phyloP scores from a whole-genome alignment of 768 basidiomycete species.

The Fistulinella prunicolor region DNA sequence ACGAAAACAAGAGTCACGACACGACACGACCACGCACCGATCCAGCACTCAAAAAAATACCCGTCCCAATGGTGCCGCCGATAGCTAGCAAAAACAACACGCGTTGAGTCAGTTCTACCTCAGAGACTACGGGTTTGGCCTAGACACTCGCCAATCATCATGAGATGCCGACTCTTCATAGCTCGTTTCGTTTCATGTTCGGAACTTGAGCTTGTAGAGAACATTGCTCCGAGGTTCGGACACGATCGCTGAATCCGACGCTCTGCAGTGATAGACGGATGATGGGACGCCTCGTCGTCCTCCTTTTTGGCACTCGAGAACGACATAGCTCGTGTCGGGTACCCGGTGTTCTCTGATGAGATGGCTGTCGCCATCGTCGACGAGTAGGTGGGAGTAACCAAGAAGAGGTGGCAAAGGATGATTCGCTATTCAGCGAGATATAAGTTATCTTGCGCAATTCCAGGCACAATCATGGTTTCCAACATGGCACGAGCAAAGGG shows the following conservation, averaged over 20 bases:
- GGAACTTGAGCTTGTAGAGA: constrained; percentile 2
- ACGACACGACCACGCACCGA: too few species aligned
- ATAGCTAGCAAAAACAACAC: constrained; percentile 35
- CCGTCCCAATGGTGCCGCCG: constrained; percentile 58
- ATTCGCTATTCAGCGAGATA: too few species aligned
- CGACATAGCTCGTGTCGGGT: neutral
- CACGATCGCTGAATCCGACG: too few species aligned
- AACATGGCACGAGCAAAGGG: too few species aligned
- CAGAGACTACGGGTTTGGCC: too few species aligned
- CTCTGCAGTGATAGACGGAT: neutral
- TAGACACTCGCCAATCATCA: constrained; percentile 38
- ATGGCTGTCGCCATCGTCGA: neutral
- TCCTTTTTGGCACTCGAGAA: constrained; percentile 2
- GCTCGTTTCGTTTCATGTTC: constrained; percentile 36
- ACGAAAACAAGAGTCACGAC: too few species aligned
- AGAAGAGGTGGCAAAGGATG: too few species aligned
- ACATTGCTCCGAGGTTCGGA: too few species aligned
- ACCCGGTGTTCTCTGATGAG: neutral
- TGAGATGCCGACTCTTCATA: constrained; percentile 40
- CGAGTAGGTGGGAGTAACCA: too few species aligned
- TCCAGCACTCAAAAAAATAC: constrained; percentile 60
- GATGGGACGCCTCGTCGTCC: constrained; percentile 1
- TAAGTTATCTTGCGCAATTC: too few species aligned
- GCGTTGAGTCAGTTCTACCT: too few species aligned
- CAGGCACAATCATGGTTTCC: too few species aligned